Evolutionary conservation across 345 rosid genomes (phyloP).

Genomic region (Aethionema arabicum): DNA sequence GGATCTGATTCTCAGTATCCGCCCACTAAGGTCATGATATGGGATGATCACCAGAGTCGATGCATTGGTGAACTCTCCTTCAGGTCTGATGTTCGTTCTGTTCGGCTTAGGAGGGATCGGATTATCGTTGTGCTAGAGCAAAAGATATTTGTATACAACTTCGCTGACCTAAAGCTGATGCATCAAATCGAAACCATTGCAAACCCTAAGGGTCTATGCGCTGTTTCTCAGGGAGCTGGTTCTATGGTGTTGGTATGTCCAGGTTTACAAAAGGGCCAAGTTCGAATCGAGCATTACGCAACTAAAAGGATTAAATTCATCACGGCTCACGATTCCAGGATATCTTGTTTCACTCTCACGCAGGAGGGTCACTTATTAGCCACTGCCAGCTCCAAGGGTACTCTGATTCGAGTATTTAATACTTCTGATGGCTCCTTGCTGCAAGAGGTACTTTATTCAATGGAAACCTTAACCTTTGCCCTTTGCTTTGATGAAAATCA

Average conservation of each 20-base stretch:
- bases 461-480: neutral
- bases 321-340: constrained; percentile 82
- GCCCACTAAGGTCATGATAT: constrained; percentile 66
- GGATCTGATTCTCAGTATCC: constrained; percentile 66
- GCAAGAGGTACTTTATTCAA: constrained; percentile 50
- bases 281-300: constrained; percentile 72
- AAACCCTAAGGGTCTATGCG: constrained; percentile 74
- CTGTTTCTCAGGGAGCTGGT: constrained; percentile 61
- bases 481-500: neutral
- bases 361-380: constrained; percentile 75
- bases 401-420: constrained; percentile 63
- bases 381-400: constrained; percentile 73
- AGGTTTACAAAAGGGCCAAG: constrained; percentile 72
- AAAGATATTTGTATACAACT: constrained; percentile 73
- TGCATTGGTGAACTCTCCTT: constrained; percentile 77
- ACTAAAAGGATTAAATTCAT: constrained; percentile 71
- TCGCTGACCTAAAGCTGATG: constrained; percentile 64
- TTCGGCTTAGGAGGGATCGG: constrained; percentile 64
- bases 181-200: constrained; percentile 79
- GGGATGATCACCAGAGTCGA: constrained; percentile 76
- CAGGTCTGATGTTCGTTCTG: constrained; percentile 68
- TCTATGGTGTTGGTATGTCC: constrained; percentile 69
- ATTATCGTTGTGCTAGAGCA: constrained; percentile 65
- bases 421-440: constrained; percentile 59
- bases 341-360: constrained; percentile 64